phyloP scores from a whole-genome alignment of 305 asterid species.

The Plantago rigida region DNA sequence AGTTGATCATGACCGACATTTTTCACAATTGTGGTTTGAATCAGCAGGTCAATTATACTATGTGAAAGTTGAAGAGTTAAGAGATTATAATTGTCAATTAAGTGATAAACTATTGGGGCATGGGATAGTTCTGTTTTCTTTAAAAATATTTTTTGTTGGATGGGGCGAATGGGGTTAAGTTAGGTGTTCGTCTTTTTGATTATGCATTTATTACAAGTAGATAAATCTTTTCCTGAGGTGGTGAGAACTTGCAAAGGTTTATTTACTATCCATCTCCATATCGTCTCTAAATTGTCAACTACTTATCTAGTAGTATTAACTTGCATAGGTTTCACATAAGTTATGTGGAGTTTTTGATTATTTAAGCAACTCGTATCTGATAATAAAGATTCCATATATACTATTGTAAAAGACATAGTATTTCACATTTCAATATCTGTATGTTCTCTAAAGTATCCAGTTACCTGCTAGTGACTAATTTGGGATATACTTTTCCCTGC shows the following conservation, averaged over 20 bases:
- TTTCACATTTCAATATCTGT: background rate
- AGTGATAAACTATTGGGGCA: background rate
- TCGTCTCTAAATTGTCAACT: background rate
- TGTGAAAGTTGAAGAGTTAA: too few relatives aligned
- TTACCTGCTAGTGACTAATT: constrained; percentile 2
- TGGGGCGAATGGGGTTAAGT: background rate
- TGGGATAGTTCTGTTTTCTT: background rate
- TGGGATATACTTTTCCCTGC: background rate
- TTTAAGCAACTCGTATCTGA: constrained; percentile 8
- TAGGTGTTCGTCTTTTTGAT: too few relatives aligned
- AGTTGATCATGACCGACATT: too few relatives aligned
- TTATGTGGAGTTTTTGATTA: constrained; percentile 10
- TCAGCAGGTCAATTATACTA: too few relatives aligned
- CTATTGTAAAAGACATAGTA: background rate
- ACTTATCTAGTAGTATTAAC: background rate
- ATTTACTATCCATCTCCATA: background rate
- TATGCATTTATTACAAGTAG: background rate
- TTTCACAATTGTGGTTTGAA: too few relatives aligned
- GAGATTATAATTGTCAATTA: background rate
- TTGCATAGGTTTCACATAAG: background rate
- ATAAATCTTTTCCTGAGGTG: background rate
- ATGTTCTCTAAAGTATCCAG: background rate
- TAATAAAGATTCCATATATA: background rate
- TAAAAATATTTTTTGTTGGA: background rate
- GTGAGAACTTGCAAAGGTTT: constrained; percentile 6